These are phyloP conservation scores for Avena sativa DNA, from an alignment of 176 grass and related monocot species.

Conservation along the genomic window DNA sequence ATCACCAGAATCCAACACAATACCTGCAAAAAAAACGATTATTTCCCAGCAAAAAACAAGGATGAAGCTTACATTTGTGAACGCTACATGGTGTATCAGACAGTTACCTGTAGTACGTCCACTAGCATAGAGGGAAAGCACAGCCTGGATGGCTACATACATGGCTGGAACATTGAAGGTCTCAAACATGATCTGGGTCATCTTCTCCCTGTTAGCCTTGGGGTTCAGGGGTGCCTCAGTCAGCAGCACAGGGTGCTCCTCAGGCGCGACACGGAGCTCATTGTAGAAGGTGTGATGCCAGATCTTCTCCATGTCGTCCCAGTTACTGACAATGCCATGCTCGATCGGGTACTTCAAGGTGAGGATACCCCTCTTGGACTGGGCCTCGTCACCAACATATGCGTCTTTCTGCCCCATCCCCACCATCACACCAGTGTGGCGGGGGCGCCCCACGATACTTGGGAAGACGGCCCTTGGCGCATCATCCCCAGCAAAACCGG, in stretches of 20 bases:
- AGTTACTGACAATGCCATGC: conserved; percentile 58
- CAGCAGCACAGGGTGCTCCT: conserved; percentile 56
- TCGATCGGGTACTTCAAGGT: conserved; percentile 57
- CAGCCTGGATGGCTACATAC: conserved; percentile 57
- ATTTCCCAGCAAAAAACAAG: not conserved
- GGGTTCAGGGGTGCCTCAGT: conserved; percentile 52
- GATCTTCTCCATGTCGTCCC: conserved; percentile 64
- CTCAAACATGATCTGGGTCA: conserved; percentile 64
- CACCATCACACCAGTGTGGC: conserved; percentile 57
- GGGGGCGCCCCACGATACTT: conserved; percentile 47
- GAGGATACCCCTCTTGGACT: conserved; percentile 58
- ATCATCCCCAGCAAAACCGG: conserved; percentile 58
- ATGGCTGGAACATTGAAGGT: conserved; percentile 51
- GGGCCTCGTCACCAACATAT: conserved; percentile 53
- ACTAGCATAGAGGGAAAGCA: conserved; percentile 61
- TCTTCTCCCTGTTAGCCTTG: conserved; percentile 62
- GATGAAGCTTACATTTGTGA: not conserved
- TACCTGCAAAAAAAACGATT: conserved; percentile 38
- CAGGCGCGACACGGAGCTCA: conserved; percentile 48
- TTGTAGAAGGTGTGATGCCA: conserved; percentile 64
- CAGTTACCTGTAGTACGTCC: conserved; percentile 54
- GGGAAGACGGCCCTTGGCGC: conserved; percentile 59
- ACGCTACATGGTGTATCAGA: not conserved
- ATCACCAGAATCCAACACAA: conserved; percentile 57
- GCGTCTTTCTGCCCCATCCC: conserved; percentile 61